These are phyloP conservation scores for Suhomyces bribrorum DNA, from an alignment of 1,139 yeast genomes.

Conservation along the genomic window DNA sequence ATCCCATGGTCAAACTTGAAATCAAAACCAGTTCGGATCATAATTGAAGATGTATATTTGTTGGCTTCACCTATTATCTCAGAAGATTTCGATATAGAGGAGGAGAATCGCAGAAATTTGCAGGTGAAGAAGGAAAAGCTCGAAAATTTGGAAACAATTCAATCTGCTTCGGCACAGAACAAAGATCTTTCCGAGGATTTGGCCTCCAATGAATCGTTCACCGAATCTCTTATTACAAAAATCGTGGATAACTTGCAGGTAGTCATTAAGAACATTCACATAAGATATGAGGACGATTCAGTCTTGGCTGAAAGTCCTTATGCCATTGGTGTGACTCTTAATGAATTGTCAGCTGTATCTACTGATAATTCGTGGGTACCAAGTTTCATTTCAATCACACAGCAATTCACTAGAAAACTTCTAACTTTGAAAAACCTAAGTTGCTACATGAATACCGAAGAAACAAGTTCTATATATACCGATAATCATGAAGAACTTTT, in stretches of 20 bases:
- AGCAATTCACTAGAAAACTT: constrained; percentile 70
- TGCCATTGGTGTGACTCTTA: constrained; percentile 77
- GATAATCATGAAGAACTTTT: constrained; percentile 49
- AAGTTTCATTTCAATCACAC: constrained; percentile 75
- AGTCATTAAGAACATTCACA: constrained; percentile 88
- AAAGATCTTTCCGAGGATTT: constrained; percentile 44
- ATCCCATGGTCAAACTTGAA: constrained; percentile 97
- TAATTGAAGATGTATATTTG: constrained; percentile 85
- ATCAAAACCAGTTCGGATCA: constrained; percentile 86
- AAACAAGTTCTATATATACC: constrained; percentile 48
- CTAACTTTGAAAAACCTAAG: constrained; percentile 74
- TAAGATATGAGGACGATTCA: constrained; percentile 83
- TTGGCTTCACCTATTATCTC: constrained; percentile 71
- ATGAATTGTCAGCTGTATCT: constrained; percentile 88
- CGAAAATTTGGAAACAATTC: constrained; percentile 64
- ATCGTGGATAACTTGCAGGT: constrained; percentile 91
- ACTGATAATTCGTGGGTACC: constrained; percentile 87
- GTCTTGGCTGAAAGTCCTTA: constrained; percentile 72
- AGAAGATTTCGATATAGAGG: constrained; percentile 60
- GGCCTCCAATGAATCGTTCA: constrained; percentile 69
- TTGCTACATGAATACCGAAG: constrained; percentile 84
- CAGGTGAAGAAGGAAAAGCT: constrained; percentile 67
- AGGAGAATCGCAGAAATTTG: constrained; percentile 64
- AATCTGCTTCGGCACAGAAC: constrained; percentile 45
- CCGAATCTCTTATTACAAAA: constrained; percentile 84